These are phyloP conservation scores for Penicillium hesseltinei DNA, from an alignment of 2,329 filamentous ascomycete species.

Conservation along the genomic window DNA sequence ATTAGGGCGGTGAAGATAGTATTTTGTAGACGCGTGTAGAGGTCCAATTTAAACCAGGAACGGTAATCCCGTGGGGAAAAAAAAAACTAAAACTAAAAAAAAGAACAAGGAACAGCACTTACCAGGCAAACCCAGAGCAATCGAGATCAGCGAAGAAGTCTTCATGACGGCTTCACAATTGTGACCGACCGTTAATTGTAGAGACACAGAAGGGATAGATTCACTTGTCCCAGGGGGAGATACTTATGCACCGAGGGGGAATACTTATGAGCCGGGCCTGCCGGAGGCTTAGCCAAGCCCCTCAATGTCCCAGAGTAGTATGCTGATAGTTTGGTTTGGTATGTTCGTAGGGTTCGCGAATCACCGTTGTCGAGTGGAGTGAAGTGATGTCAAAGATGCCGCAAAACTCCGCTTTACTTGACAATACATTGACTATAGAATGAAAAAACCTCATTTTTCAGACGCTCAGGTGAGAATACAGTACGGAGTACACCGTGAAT, in stretches of 20 bases:
- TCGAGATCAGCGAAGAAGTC: conserved; percentile 11
- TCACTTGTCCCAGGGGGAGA: conserved; percentile 3
- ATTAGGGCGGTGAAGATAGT: background rate
- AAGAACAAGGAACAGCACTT: background rate
- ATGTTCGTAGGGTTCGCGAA: conserved; percentile 5
- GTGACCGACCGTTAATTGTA: background rate
- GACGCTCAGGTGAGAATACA: background rate
- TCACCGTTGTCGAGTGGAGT: conserved; percentile 7
- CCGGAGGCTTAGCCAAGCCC: conserved; percentile 21
- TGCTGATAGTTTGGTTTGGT: background rate
- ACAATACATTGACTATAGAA: background rate
- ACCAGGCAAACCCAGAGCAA: conserved; percentile 21
- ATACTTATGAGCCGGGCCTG: conserved; percentile 22
- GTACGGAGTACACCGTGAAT: too few species aligned
- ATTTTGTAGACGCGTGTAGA: background rate
- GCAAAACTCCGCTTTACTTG: background rate
- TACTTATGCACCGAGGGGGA: conserved; percentile 21
- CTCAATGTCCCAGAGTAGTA: background rate
- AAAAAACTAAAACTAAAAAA: background rate
- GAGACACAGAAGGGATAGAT: background rate
- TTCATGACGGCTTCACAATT: conserved; percentile 16
- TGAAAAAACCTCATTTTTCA: background rate
- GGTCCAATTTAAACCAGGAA: background rate
- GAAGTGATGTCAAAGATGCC: conserved; percentile 15
- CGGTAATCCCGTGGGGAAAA: background rate